These are phyloP conservation scores for Magnusiomyces starmeri DNA, from an alignment of 1,139 yeast species.

Conservation along the genomic window DNA sequence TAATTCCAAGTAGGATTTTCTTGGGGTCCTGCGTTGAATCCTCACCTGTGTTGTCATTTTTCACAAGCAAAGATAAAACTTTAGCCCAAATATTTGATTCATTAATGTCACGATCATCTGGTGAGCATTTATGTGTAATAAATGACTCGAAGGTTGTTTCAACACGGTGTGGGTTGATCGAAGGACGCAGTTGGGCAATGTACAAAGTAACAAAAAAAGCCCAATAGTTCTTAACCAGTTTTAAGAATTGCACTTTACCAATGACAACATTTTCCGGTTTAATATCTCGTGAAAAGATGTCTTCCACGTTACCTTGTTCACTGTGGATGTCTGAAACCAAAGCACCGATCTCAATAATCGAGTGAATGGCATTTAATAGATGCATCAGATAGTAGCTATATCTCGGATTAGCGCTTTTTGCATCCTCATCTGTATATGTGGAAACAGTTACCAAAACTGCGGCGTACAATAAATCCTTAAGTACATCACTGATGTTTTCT, in stretches of 20 bases:
- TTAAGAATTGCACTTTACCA: background rate
- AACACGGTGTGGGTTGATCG: too few species aligned
- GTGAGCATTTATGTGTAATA: too few species aligned
- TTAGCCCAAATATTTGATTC: too few species aligned
- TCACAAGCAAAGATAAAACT: too few species aligned
- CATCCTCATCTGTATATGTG: slow-evolving; percentile 24
- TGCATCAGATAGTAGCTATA: slow-evolving; percentile 30
- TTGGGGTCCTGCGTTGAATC: too few species aligned
- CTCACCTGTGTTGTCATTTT: too few species aligned
- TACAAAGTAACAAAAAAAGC: slow-evolving; percentile 20
- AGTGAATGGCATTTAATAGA: slow-evolving; percentile 29
- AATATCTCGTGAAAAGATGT: background rate
- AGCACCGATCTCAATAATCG: slow-evolving; percentile 24
- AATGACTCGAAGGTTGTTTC: too few species aligned
- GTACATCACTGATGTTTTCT: background rate
- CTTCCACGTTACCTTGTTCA: background rate
- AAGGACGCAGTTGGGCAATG: slow-evolving; percentile 24
- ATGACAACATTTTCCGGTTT: background rate
- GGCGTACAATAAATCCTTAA: background rate
- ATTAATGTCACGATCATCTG: too few species aligned
- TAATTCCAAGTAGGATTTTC: too few species aligned
- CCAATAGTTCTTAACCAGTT: slow-evolving; percentile 22
- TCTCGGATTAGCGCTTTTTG: slow-evolving; percentile 17
- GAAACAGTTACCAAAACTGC: slow-evolving; percentile 12
- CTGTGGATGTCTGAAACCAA: slow-evolving; percentile 9